Percentiles rank a stretch among this genome's conserved stretches.
Evolutionary conservation across 441 rosid species (phyloP).

Genomic region (Raphanus hybrid): DNA sequence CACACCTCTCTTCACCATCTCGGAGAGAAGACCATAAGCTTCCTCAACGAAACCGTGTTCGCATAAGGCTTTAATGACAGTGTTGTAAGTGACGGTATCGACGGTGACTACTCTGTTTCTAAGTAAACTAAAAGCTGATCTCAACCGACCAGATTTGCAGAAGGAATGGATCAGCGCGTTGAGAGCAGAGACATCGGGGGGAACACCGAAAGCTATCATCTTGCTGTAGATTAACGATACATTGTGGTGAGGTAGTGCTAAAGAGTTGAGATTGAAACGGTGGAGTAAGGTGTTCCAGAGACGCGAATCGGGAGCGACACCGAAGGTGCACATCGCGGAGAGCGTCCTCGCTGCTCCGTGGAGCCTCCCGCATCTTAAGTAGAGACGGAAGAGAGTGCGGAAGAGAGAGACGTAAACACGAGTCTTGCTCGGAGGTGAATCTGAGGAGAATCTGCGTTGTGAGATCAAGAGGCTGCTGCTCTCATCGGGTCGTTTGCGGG

Average conservation of each 20-base stretch:
- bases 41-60: slow-evolving; percentile 59
- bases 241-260: slow-evolving; percentile 59
- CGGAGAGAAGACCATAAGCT: slow-evolving; percentile 69
- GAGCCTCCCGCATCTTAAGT: slow-evolving; percentile 63
- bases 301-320: slow-evolving; percentile 50
- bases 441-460: slow-evolving; percentile 1
- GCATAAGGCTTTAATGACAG: slow-evolving; percentile 84
- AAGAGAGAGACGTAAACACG: slow-evolving; percentile 60
- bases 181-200: slow-evolving; percentile 64
- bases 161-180: slow-evolving; percentile 82
- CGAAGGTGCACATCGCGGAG: slow-evolving; percentile 56
- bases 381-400: slow-evolving; percentile 68
- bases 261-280: slow-evolving; percentile 56
- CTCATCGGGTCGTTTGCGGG: slow-evolving; percentile 35
- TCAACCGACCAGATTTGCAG: slow-evolving; percentile 72
- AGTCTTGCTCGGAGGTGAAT: slow-evolving; percentile 41
- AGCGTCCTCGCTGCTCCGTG: slow-evolving; percentile 61
- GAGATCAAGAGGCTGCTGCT: slow-evolving; percentile 8
- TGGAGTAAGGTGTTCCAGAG: slow-evolving; percentile 61
- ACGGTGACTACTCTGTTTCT: slow-evolving; percentile 51
- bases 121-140: slow-evolving; percentile 60
- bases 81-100: slow-evolving; percentile 77
- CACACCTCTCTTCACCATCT: slow-evolving; percentile 74
- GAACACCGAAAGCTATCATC: slow-evolving; percentile 69
- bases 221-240: slow-evolving; percentile 60